Evolutionary conservation across 2,329 filamentous ascomycete species (phyloP), one percentile per base, ranked within the genome.

Genomic region (Xylariaceae sp.): DNA sequence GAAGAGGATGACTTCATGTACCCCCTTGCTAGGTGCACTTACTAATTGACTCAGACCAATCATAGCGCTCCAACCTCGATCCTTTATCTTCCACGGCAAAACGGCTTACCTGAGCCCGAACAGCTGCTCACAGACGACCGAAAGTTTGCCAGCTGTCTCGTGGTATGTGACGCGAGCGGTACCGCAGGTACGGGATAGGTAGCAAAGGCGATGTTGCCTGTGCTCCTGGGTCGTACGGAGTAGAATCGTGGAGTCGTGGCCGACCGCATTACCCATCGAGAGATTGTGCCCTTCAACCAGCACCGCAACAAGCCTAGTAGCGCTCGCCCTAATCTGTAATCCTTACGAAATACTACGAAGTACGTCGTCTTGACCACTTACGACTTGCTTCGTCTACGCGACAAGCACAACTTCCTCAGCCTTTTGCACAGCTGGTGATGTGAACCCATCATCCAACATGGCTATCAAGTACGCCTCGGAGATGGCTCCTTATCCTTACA

Each of bases 391-490:
- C 41, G 13, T 44, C 48, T 60, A 23, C 34, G 39, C 39, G 41
- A 37, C 55, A 17, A 52, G 34, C 51, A 53, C 51, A 39, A 59
- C 57, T 44, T 51, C 48, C 53, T 34, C 9, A 35, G 18, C 11
- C 51, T 47, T 53, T 58, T 51, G 35, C 63, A 55, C 58, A 58
- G 47, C 57, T 65, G 62, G 64, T 67, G 64, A 70, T 71, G 70
- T 66, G 61, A 69, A 64, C 63, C 35, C 61, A 59, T 9, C 37
- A 41, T 10, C 67, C 65, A 74, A 65, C 67, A 81, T 82, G 79
- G 77, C 79, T 57, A 81, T 82, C 72, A 76, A 81, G 79, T 81
- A 78, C 67, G 76, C 59, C 58, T 61, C 57, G 59, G 57, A 51
- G 30, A 57, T 23, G 54, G 54, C 52, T 59, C 23, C 15, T 51